Evolutionary conservation across 495 filamentous ascomycete species (phyloP).

Genomic region (Margaritispora aquatica): DNA sequence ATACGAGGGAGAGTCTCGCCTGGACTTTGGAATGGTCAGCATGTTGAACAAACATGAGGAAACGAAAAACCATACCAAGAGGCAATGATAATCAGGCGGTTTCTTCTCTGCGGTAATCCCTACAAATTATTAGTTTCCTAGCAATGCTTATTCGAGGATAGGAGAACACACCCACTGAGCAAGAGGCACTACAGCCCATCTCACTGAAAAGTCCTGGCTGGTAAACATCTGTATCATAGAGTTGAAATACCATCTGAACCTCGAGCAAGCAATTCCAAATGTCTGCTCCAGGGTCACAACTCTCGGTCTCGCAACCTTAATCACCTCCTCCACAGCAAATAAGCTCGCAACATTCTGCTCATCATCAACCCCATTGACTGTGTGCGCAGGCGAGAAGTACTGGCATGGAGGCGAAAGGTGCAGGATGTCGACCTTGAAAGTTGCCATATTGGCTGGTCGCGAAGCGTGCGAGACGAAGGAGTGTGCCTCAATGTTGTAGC

Average conservation of each 20-base stretch:
- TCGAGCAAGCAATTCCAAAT: constrained; percentile 41
- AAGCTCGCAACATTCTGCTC: constrained; percentile 68
- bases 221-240: constrained; percentile 60
- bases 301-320: constrained; percentile 57
- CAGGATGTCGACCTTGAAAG: constrained; percentile 54
- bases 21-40: constrained; percentile 40
- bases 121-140: constrained; percentile 29
- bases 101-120: constrained; percentile 54
- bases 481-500: constrained; percentile 39
- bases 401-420: constrained; percentile 86
- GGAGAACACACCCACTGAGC: constrained; percentile 32
- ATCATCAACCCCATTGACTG: constrained; percentile 54
- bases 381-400: constrained; percentile 74
- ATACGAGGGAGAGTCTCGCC: constrained; percentile 70
- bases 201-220: constrained; percentile 59
- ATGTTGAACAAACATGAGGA: background rate
- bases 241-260: constrained; percentile 46
- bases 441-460: constrained; percentile 16
- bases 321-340: constrained; percentile 53
- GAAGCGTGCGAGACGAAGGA: constrained; percentile 36
- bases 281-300: constrained; percentile 85
- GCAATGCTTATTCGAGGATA: background rate
- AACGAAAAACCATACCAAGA: constrained; percentile 50
- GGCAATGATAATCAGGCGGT: constrained; percentile 70
- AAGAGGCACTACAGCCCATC: constrained; percentile 37